Evolutionary conservation across 1,284 basidiomycete species (phyloP).

Genomic region (Cryptococcus amylolentus): DNA sequence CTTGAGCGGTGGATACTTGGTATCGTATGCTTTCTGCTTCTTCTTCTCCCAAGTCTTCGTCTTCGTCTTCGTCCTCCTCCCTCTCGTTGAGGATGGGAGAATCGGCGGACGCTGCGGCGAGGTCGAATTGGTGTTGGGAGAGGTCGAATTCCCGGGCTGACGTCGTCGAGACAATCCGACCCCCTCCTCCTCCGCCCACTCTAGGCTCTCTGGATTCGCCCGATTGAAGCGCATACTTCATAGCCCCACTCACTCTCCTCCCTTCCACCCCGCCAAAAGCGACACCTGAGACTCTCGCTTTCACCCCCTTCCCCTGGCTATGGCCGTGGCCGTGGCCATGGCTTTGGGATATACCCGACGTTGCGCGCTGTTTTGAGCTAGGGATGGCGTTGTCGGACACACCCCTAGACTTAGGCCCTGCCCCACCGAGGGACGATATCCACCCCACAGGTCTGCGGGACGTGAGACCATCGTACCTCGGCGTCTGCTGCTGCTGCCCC

Average conservation of each 20-base stretch:
- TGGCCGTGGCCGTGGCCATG: background rate
- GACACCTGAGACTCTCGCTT: background rate
- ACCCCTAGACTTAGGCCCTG: slow-evolving; percentile 1
- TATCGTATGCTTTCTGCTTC: slow-evolving; percentile 7
- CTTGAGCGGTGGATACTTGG: slow-evolving; percentile 11
- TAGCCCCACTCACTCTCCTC: slow-evolving; percentile 13
- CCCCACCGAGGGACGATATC: slow-evolving; percentile 11
- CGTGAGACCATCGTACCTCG: background rate
- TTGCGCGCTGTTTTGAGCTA: background rate
- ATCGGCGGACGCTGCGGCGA: background rate
- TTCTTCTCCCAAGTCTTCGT: background rate
- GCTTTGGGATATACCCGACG: background rate
- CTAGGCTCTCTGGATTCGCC: too few relatives aligned
- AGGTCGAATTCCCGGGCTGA: background rate
- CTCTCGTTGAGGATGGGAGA: background rate
- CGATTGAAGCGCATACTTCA: slow-evolving; percentile 14
- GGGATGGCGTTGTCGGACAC: background rate
- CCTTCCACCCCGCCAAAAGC: background rate
- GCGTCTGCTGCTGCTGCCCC: background rate
- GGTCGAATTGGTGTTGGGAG: background rate
- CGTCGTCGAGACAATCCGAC: background rate
- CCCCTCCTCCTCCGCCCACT: background rate
- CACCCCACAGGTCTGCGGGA: slow-evolving; percentile 12
- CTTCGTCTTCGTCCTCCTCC: background rate
- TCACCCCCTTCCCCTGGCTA: background rate